Base-by-base conservation (phyloP, 1,139 yeast species). In the Debaryomyces psychrophilus region DNA sequence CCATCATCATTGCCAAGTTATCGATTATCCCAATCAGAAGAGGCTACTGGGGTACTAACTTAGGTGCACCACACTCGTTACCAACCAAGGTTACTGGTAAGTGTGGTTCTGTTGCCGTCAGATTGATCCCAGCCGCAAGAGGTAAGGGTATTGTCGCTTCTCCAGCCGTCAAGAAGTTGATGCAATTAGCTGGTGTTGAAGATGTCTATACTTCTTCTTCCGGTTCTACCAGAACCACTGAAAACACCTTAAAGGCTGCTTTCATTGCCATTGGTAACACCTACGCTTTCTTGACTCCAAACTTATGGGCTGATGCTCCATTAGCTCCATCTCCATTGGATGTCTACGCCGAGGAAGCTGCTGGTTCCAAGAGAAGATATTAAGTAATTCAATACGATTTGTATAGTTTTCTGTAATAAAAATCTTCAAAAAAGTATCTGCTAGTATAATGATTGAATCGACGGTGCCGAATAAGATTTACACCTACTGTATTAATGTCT, bases 71-170 rank as follows among this genome's bases (percentile, higher is more conserved):
- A 72, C 99, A 93, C 88, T 89, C 99, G 62, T 87, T 93, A 74
- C 95, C 97, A 71, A 81, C 87, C 81, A 93, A 93, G 90, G 90
- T 92, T 73, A 87, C 98, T 62, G 98, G 98, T 84, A 92, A 90
- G 90, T 92, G 97, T 84, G 98, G 98, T 85, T 92, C 98, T 77
- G 98, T 93, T 71, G 76, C 86, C 58, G 96, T 90, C 64, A 92
- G 98, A 88, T 87, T 93, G 75, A 92, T 93, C 72, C 99, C 99
- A 77, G 99, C 99, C 64, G 99, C 99, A 85, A 95, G 99, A 86
- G 99, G 99, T 92, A 90, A 96, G 76, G 98, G 98, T 87, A 90
- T 93, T 73, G 97, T 93, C 67, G 99, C 99, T 72, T 95, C 99
- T 65, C 99, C 99, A 76, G 97, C 96, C 65, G 98, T 93, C 76